Percentiles rank a stretch among this genome's conserved stretches.
Conservation (phyloP, 768 basidiomycete genomes). For the Rhizopogon sp. region DNA sequence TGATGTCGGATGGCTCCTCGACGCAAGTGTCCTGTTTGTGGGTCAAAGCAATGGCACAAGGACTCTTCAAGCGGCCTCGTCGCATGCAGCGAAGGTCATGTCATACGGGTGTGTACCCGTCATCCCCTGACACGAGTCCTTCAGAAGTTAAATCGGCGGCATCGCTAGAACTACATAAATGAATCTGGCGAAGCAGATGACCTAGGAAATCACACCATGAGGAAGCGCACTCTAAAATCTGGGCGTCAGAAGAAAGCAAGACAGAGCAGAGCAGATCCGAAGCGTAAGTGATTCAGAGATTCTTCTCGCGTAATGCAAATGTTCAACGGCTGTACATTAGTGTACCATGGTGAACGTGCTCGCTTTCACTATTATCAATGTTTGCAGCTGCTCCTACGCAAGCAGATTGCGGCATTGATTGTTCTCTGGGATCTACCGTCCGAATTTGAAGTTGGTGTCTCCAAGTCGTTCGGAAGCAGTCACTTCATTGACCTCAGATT, state of each 20-base stretch:
- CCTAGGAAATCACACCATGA: constrained; percentile 54
- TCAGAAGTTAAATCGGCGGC: background rate
- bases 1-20: constrained; percentile 48
- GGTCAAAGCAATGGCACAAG: constrained; percentile 85
- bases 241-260: constrained; percentile 46
- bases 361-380: constrained; percentile 81
- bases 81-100: constrained; percentile 88
- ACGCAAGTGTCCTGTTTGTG: constrained; percentile 70
- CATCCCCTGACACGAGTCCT: background rate
- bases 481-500: constrained; percentile 35
- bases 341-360: constrained; percentile 79
- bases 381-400: constrained; percentile 74
- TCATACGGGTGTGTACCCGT: constrained; percentile 62
- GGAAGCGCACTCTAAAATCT: constrained; percentile 63
- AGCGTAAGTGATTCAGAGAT: constrained; percentile 38
- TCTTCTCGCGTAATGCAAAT: background rate
- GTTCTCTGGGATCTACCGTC: constrained; percentile 65
- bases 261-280: constrained; percentile 51
- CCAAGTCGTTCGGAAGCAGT: background rate
- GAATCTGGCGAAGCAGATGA: constrained; percentile 73
- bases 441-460: constrained; percentile 66
- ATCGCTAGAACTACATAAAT: constrained; percentile 68
- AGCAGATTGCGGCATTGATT: constrained; percentile 62
- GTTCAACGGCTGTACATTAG: constrained; percentile 34
- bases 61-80: constrained; percentile 76